Evolutionary conservation across 805 yeast genomes (phyloP).

Genomic region (Candida gorgasii): DNA sequence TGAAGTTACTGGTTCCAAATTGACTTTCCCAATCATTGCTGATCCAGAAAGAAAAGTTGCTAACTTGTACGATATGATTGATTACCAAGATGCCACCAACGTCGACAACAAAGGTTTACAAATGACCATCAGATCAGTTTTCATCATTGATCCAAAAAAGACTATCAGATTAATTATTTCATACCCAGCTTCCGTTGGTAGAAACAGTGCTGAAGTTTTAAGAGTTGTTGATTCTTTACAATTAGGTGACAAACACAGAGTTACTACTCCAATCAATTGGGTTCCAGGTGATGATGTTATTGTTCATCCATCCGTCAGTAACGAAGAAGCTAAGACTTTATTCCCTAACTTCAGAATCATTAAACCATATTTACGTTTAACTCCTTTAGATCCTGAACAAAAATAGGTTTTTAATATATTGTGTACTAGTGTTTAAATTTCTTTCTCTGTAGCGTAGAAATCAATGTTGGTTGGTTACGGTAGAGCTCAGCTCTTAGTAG

Average conservation of each 20-base stretch:
- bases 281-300: slow-evolving; percentile 86
- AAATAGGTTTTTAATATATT: slow-evolving; percentile 1
- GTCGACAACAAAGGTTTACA: slow-evolving; percentile 70
- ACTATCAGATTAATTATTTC: slow-evolving; percentile 83
- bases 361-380: slow-evolving; percentile 85
- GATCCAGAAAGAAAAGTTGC: slow-evolving; percentile 86
- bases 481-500: too few relatives aligned
- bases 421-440: background rate
- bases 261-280: slow-evolving; percentile 94
- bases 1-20: slow-evolving; percentile 74
- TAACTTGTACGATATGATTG: slow-evolving; percentile 66
- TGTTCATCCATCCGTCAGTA: slow-evolving; percentile 82
- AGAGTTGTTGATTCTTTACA: slow-evolving; percentile 89
- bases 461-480: background rate
- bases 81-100: slow-evolving; percentile 66
- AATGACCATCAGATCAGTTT: slow-evolving; percentile 89
- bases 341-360: slow-evolving; percentile 84
- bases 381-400: slow-evolving; percentile 38
- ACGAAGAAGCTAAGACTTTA: slow-evolving; percentile 61
- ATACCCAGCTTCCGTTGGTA: slow-evolving; percentile 92
- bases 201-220: slow-evolving; percentile 90
- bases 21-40: slow-evolving; percentile 88
- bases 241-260: slow-evolving; percentile 76
- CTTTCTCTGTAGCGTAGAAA: background rate
- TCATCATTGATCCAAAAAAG: slow-evolving; percentile 86